Base-by-base conservation (phyloP, 2,329 filamentous ascomycete genomes). In the Shiraia sp. region DNA sequence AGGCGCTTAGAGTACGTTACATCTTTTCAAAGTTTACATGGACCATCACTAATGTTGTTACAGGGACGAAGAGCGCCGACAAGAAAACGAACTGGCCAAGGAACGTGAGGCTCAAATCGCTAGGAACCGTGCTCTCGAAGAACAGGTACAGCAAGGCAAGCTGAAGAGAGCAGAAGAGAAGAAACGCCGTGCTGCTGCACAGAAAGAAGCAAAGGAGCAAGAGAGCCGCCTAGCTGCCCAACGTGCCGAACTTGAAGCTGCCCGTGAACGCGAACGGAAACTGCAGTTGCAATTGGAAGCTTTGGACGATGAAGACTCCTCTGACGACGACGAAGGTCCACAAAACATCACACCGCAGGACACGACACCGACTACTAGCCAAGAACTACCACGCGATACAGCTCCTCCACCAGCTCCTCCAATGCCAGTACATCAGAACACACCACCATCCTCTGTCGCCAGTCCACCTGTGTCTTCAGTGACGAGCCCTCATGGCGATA, bases 91-190 rank as follows among this genome's bases (percentile, higher is more conserved):
- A 46, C 79, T 96, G 40, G 83, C 81, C 23, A 83, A 80, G 54
- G 90, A 96, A 71, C 86, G 86, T 39, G 82, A 90, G 59, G 90
- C 87, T 38, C 85, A 91, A 28, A 83, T 87, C 57, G 87, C 88
- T 49, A 89, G 91, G 36, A 79, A 97, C 16, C 89, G 85, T 65
- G 90, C 90, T 12, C 81, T 99, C 7, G 91, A 99, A 70, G 90
- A 97, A 66, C 90, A 96, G 70, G 90, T 97, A 37, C 86, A 85
- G 50, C 88, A 91, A 65, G 90, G 91, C 60, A 99, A 97, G 75
- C 74, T 97, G 37, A 92, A 90, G 77, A 97, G 96, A 72, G 88
- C 95, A 55, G 93, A 99, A 69, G 93, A 96, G 73, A 96, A 95
- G 77, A 88, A 86, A 50, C 86, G 82, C 58, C 93, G 90, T 76